phyloP scores from a whole-genome alignment of 805 yeast species.

The Saccharomycopsis schoenii region DNA sequence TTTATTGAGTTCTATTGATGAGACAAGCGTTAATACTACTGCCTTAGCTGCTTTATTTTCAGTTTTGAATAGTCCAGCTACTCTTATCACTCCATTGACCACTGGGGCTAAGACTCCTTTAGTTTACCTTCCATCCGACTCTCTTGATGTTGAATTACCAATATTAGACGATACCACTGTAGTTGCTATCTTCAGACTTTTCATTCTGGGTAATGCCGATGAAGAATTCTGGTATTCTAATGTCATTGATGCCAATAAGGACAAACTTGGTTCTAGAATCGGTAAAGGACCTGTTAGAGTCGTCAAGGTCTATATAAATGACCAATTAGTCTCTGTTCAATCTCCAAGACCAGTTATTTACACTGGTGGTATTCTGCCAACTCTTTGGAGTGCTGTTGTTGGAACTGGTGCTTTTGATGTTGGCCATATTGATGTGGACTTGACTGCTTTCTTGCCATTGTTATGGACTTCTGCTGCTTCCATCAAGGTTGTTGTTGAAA shows the following conservation, averaged over 20 bases:
- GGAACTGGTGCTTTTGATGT: slow-evolving; percentile 66
- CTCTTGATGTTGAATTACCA: slow-evolving; percentile 33
- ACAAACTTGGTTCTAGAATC: slow-evolving; percentile 30
- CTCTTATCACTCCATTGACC: slow-evolving; percentile 30
- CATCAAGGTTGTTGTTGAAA: slow-evolving; percentile 41
- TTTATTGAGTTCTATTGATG: not conserved
- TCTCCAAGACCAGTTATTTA: slow-evolving; percentile 66
- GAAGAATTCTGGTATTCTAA: slow-evolving; percentile 84
- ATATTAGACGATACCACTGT: slow-evolving; percentile 45
- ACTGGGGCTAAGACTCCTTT: slow-evolving; percentile 31
- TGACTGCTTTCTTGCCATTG: slow-evolving; percentile 60
- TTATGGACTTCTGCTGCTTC: slow-evolving; percentile 39
- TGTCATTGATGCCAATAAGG: slow-evolving; percentile 36
- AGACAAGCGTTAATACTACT: not conserved
- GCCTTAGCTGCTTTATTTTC: slow-evolving; percentile 3
- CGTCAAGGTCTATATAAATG: slow-evolving; percentile 53
- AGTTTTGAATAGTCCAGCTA: slow-evolving; percentile 28
- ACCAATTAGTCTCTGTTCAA: slow-evolving; percentile 45
- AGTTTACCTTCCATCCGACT: slow-evolving; percentile 34
- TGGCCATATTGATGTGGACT: slow-evolving; percentile 57
- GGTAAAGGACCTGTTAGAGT: slow-evolving; percentile 70
- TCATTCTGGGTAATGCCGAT: slow-evolving; percentile 63
- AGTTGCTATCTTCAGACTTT: slow-evolving; percentile 41
- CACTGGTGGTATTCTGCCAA: slow-evolving; percentile 76
- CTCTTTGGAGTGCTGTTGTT: slow-evolving; percentile 75